Evolutionary conservation across 192 early-diverging fungal genomes (phyloP), one percentile per base, ranked within the genome.

Genomic region (Coemansia sp.): DNA sequence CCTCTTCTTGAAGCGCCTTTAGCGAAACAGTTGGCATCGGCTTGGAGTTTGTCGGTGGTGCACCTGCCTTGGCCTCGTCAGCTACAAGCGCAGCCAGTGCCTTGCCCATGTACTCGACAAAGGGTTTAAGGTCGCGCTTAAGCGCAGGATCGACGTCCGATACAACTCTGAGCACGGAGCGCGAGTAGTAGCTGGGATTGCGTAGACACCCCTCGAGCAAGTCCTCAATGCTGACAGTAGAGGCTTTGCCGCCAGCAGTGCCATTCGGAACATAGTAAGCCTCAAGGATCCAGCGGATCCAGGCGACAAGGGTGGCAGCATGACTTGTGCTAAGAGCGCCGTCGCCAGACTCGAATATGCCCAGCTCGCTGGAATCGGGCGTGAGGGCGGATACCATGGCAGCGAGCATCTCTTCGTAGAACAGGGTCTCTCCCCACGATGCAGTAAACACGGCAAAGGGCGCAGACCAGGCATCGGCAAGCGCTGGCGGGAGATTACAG

Each of bases 161-260:
- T 2, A 84, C 63, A 2, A 70, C 64, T 57, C 74, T 73, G 9
- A 84, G 78, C 47, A 80, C 64, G 4, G 83, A 60, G 13, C 83
- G 74, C 39, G 83, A 72, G 66, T 89, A 89, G 49, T 79, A 75
- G 63, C 85, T 85, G 11, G 87, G 87, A 64, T 78, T 88, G n/a
- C 84, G 80, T 64, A 91, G 72, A 58, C 88, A 89, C 33, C 71
- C 62, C 70, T 91, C 89, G 12, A 91, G 73, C 52, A 91, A 64
- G 70, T 80, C 79, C 39, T 88, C 85, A 20, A 91, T 53, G 34
- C 64, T 66, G 8, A 87, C 44, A 5, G 63, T 12, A 9, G 72
- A 29, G 22, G 60, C 38, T 11, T 55, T 55, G 53, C 53, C 53
- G 10, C 38, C 33, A 20, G 71, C 62, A 18, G 50, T 16, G 3